phyloP scores from a whole-genome alignment of 2,329 filamentous ascomycete species.

The Trichoderma oligosporum region DNA sequence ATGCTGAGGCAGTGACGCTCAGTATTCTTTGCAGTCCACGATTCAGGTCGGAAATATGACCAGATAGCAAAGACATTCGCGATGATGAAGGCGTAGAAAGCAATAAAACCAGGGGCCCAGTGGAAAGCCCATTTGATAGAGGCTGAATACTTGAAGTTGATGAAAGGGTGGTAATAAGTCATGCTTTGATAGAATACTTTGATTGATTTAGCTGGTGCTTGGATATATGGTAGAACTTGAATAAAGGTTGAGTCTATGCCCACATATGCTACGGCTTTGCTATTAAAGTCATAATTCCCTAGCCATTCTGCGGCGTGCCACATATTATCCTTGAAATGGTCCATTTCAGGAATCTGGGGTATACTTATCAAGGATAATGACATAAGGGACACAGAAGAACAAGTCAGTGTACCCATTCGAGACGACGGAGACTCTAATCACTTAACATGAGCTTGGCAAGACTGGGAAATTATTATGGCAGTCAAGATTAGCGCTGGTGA shows the following conservation, averaged over 20 bases:
- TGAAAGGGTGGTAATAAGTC: not conserved
- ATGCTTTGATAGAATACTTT: not conserved
- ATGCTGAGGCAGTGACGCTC: not conserved
- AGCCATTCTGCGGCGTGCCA: not conserved
- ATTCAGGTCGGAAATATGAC: not conserved
- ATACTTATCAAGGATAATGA: too few species aligned
- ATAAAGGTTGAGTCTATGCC: not conserved
- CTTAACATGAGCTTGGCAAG: too few species aligned
- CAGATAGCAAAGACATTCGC: not conserved
- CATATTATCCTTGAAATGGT: not conserved
- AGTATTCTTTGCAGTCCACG: not conserved
- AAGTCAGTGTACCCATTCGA: too few species aligned
- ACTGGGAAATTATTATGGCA: too few species aligned
- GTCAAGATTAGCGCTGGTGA: too few species aligned
- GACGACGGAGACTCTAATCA: too few species aligned
- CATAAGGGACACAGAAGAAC: too few species aligned
- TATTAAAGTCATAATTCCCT: not conserved
- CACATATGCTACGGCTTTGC: not conserved
- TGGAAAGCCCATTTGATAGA: not conserved
- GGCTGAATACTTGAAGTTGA: not conserved
- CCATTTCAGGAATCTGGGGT: not conserved
- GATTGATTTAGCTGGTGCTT: constrained; percentile 1
- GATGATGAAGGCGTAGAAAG: not conserved
- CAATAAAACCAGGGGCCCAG: not conserved
- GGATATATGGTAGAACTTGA: not conserved